Conservation (phyloP, 1,284 basidiomycete genomes). For the Irpex lacteus region DNA sequence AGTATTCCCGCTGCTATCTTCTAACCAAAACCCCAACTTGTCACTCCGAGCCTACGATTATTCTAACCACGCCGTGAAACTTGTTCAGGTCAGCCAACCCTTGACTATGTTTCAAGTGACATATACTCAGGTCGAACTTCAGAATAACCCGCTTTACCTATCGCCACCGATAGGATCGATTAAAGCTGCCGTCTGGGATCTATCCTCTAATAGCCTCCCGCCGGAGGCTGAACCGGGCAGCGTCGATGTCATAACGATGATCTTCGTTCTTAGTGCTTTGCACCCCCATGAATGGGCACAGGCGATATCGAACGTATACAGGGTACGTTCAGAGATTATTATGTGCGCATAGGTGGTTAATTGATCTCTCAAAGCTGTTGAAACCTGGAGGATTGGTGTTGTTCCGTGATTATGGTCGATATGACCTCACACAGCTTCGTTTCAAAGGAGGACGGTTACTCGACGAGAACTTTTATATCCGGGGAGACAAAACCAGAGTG, state of each 20-base stretch:
- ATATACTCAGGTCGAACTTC: background rate
- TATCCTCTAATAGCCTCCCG: conserved; percentile 71
- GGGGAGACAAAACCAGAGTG: conserved; percentile 95
- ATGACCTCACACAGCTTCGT: conserved; percentile 92
- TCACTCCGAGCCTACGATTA: conserved; percentile 87
- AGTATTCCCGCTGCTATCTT: conserved; percentile 82
- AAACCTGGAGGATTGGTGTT: conserved; percentile 87
- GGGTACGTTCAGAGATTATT: conserved; percentile 40
- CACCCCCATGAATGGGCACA: conserved; percentile 91
- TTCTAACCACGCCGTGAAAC: conserved; percentile 82
- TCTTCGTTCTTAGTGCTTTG: conserved; percentile 94
- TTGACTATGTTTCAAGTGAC: background rate
- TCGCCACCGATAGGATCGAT: conserved; percentile 71
- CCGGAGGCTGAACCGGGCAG: conserved; percentile 58
- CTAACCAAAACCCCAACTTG: conserved; percentile 83
- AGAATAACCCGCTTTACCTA: conserved; percentile 73
- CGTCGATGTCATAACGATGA: conserved; percentile 88
- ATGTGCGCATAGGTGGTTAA: background rate
- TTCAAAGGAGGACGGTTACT: conserved; percentile 89
- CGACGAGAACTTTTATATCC: conserved; percentile 91
- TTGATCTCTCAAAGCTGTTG: conserved; percentile 57
- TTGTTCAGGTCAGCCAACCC: conserved; percentile 70
- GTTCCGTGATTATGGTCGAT: conserved; percentile 92
- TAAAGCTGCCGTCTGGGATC: conserved; percentile 87
- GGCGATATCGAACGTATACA: conserved; percentile 83